Conservation (phyloP, 2,329 filamentous ascomycete species). For the Xylariaceae sp. region DNA sequence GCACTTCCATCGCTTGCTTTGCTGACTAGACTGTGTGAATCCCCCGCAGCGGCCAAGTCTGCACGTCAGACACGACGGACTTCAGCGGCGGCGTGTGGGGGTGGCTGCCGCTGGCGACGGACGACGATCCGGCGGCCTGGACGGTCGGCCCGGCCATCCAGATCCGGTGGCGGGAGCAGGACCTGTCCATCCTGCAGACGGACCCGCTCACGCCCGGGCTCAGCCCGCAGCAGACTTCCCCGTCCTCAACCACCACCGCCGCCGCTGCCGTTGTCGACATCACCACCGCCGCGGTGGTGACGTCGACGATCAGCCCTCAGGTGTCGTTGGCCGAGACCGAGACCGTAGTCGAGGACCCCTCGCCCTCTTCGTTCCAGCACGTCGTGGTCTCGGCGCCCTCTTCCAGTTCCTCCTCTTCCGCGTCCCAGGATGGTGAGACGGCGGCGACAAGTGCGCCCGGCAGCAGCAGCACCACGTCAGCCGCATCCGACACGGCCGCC, state of each 20-base stretch:
- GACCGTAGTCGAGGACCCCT: too few species aligned
- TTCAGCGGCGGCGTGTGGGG: slow-evolving; percentile 13
- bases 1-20: neutral
- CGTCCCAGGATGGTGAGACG: too few species aligned
- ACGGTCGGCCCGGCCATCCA: slow-evolving; percentile 17
- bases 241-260: neutral
- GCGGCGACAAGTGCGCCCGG: too few species aligned
- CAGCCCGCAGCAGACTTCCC: slow-evolving; percentile 1
- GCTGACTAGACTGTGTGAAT: neutral
- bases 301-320: too few species aligned
- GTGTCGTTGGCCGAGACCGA: too few species aligned
- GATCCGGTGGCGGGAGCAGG: slow-evolving; percentile 17
- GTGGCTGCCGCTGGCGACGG: slow-evolving; percentile 16
- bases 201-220: slow-evolving; percentile 16
- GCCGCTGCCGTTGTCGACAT: too few species aligned
- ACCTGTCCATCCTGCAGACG: slow-evolving; percentile 17
- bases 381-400: too few species aligned
- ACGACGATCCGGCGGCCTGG: slow-evolving; percentile 5
- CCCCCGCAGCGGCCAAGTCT: slow-evolving; percentile 23
- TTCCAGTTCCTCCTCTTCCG: neutral
- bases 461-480: neutral
- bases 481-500: too few species aligned
- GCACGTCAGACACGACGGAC: slow-evolving; percentile 29
- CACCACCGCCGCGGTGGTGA: too few species aligned
- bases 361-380: too few species aligned